Evolutionary conservation across 2,329 filamentous ascomycete genomes (phyloP).

Genomic region (Nothopassalora personata): DNA sequence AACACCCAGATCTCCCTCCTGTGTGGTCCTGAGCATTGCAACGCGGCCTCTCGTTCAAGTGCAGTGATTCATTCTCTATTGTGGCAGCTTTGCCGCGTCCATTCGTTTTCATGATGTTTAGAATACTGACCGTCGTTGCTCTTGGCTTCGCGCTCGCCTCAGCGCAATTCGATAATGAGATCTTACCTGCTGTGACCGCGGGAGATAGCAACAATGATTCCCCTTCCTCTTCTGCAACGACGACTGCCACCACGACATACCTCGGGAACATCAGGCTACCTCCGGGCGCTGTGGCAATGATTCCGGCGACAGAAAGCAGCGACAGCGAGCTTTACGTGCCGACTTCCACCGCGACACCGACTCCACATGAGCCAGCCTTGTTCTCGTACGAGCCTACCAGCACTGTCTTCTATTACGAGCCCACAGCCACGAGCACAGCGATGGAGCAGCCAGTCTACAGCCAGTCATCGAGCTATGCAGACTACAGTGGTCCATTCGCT

Average conservation of each 20-base stretch:
- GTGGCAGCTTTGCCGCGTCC: constrained; percentile 17
- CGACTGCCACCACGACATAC: not conserved
- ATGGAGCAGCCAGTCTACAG: not conserved
- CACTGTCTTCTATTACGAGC: constrained; percentile 1
- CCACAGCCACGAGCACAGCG: not conserved
- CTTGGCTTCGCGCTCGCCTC: constrained; percentile 9
- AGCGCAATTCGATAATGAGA: constrained; percentile 3
- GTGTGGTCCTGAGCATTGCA: not conserved
- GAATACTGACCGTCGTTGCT: constrained; percentile 5
- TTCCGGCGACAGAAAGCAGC: constrained; percentile 5
- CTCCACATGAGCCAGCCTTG: not conserved
- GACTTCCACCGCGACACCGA: not conserved
- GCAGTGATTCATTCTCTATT: not conserved
- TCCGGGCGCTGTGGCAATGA: not conserved
- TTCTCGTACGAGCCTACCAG: not conserved
- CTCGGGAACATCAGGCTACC: not conserved
- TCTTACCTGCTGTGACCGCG: not conserved
- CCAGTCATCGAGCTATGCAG: not conserved
- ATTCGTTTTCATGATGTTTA: constrained; percentile 16
- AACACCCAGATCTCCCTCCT: not conserved
- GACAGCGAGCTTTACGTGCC: not conserved
- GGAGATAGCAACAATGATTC: not conserved
- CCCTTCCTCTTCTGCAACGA: not conserved
- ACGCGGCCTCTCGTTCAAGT: not conserved
- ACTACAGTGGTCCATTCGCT: not conserved